These are phyloP conservation scores for Diaporthe sp. DNA, from an alignment of 2,329 filamentous ascomycete species.

Conservation along the genomic window DNA sequence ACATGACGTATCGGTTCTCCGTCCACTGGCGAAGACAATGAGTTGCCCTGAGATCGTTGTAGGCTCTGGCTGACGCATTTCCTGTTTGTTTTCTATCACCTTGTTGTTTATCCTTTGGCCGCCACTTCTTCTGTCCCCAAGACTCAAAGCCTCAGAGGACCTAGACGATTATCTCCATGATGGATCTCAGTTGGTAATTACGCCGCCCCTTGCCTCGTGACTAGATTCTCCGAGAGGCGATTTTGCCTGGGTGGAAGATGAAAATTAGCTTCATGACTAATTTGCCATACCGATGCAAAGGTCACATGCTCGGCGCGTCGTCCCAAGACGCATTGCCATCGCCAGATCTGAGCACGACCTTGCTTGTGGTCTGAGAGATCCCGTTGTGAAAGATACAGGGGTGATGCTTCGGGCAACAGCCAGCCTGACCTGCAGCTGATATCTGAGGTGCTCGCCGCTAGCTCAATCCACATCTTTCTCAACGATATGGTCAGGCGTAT, in stretches of 20 bases:
- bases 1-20: too few relatives aligned
- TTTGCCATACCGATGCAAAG: not conserved
- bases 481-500: not conserved
- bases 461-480: not conserved
- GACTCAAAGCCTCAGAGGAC: not conserved
- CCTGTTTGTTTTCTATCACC: not conserved
- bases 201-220: not conserved
- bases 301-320: not conserved
- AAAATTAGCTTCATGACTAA: not conserved
- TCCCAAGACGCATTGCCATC: not conserved
- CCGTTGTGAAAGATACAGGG: not conserved
- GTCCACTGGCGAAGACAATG: too few relatives aligned
- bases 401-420: not conserved
- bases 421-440: not conserved
- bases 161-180: not conserved
- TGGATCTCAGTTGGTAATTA: not conserved
- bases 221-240: not conserved
- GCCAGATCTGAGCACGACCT: not conserved
- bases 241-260: too few relatives aligned
- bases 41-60: not conserved
- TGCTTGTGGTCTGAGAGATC: not conserved
- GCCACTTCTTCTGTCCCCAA: not conserved
- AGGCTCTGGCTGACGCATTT: not conserved
- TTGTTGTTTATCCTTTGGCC: too few relatives aligned
- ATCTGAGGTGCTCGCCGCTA: not conserved